phyloP scores from a whole-genome alignment of 441 rosid genomes.

The Arabidopsis hybrid region DNA sequence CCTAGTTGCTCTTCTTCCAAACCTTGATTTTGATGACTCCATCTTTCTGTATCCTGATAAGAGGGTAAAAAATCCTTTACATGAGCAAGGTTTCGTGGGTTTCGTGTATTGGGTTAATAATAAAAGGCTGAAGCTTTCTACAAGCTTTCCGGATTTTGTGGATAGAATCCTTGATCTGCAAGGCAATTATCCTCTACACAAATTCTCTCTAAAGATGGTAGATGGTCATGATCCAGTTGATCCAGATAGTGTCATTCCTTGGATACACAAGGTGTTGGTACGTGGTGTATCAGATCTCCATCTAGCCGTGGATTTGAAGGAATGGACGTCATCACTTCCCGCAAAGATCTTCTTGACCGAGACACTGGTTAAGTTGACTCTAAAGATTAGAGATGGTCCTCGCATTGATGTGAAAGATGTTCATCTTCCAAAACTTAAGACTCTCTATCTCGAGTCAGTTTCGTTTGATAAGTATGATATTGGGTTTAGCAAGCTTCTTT shows the following conservation, averaged over 20 bases:
- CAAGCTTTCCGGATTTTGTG: too few relatives aligned
- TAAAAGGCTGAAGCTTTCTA: too few relatives aligned
- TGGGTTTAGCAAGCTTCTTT: background rate
- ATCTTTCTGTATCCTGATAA: too few relatives aligned
- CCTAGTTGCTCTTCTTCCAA: too few relatives aligned
- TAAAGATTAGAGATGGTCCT: background rate
- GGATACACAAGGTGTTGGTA: background rate
- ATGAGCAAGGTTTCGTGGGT: too few relatives aligned
- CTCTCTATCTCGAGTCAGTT: background rate
- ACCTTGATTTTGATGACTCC: too few relatives aligned
- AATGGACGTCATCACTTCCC: background rate
- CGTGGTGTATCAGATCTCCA: background rate
- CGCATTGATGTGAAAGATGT: background rate
- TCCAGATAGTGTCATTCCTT: background rate
- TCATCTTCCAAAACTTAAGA: constrained; percentile 1
- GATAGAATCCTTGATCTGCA: too few relatives aligned
- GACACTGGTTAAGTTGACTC: background rate
- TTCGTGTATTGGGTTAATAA: too few relatives aligned
- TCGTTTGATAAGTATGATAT: background rate
- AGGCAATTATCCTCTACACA: background rate
- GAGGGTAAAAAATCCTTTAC: too few relatives aligned
- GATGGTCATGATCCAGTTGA: background rate
- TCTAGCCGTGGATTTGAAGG: background rate
- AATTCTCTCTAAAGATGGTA: background rate
- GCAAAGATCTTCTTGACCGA: background rate